Percentiles rank a stretch among this genome's conserved stretches.
Evolutionary conservation across 306 rosid species (phyloP).

Genomic region (Arachis stenosperma): DNA sequence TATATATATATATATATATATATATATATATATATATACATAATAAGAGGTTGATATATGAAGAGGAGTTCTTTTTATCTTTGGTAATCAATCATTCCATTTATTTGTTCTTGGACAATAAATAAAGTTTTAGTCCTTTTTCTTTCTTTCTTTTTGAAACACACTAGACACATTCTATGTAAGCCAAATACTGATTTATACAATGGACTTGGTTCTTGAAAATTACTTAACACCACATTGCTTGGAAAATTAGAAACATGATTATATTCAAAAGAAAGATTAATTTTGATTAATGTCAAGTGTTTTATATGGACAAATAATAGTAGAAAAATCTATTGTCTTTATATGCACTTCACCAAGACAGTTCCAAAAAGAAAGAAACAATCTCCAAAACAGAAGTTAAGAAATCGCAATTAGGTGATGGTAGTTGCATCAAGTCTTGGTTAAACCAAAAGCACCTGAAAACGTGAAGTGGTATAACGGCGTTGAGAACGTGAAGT

Average conservation of each 20-base stretch:
- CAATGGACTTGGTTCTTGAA: conserved; percentile 9
- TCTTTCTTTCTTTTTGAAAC: not conserved
- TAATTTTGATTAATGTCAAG: too few relatives aligned
- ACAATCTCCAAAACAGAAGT: not conserved
- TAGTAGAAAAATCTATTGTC: not conserved
- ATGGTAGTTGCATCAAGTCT: conserved; percentile 74
- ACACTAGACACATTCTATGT: conserved; percentile 25
- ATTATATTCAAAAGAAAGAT: too few relatives aligned
- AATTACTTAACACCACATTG: not conserved
- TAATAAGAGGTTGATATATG: conserved; percentile 31
- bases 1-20: too few relatives aligned
- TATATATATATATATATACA: conserved; percentile 11
- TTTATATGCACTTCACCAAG: not conserved
- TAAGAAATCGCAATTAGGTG: conserved; percentile 40
- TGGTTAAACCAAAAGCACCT: conserved; percentile 40
- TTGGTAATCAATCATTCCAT: conserved; percentile 30
- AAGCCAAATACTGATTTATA: conserved; percentile 21
- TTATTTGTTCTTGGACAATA: conserved; percentile 8
- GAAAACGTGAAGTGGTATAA: not conserved
- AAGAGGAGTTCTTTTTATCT: not conserved
- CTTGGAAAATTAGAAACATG: too few relatives aligned
- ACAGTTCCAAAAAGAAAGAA: conserved; percentile 26
- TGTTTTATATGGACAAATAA: too few relatives aligned
- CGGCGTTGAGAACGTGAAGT: too few relatives aligned
- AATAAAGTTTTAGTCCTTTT: not conserved